These are phyloP conservation scores for Aureobasidium subglaciale DNA, from an alignment of 2,329 filamentous ascomycete species.

Conservation along the genomic window DNA sequence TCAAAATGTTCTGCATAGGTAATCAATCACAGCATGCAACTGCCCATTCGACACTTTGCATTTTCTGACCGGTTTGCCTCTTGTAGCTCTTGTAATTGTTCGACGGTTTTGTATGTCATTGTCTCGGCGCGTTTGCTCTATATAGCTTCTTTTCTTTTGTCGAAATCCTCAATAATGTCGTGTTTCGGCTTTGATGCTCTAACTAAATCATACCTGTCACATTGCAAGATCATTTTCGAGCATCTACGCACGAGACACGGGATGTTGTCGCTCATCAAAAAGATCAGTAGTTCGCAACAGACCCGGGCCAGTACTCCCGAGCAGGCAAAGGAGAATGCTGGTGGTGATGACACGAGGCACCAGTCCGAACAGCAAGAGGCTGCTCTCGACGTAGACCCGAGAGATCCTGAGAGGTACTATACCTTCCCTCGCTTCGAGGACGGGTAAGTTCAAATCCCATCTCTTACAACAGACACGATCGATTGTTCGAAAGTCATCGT, in stretches of 20 bases:
- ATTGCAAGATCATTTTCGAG: not conserved
- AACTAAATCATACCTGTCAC: not conserved
- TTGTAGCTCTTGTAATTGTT: not conserved
- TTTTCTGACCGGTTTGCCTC: conserved; percentile 1
- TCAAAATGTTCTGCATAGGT: too few species aligned
- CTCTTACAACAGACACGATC: not conserved
- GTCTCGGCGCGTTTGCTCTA: not conserved
- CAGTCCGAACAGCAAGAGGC: not conserved
- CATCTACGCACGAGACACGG: not conserved
- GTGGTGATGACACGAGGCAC: not conserved
- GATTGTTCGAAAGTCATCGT: not conserved
- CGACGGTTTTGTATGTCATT: not conserved
- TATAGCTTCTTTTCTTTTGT: not conserved
- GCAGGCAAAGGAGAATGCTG: not conserved
- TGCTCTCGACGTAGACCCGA: not conserved
- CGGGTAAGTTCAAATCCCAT: not conserved
- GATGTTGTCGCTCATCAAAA: conserved; percentile 7
- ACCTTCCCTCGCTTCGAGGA: not conserved
- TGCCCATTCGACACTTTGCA: not conserved
- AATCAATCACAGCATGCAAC: not conserved
- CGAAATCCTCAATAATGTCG: not conserved
- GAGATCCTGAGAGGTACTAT: conserved; percentile 10
- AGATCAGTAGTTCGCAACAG: not conserved
- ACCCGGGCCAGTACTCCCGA: not conserved
- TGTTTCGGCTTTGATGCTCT: not conserved